A percentile compares a stretch with the other conserved stretches of the same genome.
Evolutionary conservation across 1,284 basidiomycete genomes (phyloP).

Genomic region (Paramarasmius palmivorus): DNA sequence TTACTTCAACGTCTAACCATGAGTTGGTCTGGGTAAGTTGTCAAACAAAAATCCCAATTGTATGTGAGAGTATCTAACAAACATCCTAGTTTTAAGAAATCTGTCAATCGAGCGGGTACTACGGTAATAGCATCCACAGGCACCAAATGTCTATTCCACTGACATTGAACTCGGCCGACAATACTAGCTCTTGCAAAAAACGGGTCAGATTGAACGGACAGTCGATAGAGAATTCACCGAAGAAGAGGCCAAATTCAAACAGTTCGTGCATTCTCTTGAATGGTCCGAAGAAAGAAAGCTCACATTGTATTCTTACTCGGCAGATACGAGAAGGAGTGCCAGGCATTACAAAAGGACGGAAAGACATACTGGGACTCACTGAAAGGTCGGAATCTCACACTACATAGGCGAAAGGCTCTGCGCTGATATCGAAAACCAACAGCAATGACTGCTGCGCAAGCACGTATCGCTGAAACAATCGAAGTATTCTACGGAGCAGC

Average conservation of each 20-base stretch:
- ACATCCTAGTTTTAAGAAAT: conserved; percentile 84
- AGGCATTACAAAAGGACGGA: conserved; percentile 90
- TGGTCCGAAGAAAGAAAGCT: background rate
- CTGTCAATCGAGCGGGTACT: conserved; percentile 90
- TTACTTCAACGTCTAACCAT: conserved; percentile 3
- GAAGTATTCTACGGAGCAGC: conserved; percentile 91
- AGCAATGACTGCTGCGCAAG: conserved; percentile 93
- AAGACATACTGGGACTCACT: conserved; percentile 96
- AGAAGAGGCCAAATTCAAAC: conserved; percentile 89
- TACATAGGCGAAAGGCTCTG: background rate
- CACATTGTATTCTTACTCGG: conserved; percentile 3
- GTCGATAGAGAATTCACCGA: conserved; percentile 93
- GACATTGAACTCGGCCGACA: conserved; percentile 12
- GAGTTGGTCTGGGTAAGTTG: conserved; percentile 18
- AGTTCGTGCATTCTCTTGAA: conserved; percentile 51
- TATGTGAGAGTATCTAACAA: conserved; percentile 2
- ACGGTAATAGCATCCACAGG: conserved; percentile 56
- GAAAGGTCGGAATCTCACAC: conserved; percentile 61
- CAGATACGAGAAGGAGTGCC: conserved; percentile 94
- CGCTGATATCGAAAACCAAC: background rate
- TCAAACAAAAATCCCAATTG: background rate
- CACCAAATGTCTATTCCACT: conserved; percentile 8
- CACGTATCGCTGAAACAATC: conserved; percentile 93
- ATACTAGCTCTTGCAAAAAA: conserved; percentile 87
- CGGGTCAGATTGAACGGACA: conserved; percentile 95